A percentile compares a stretch with the other conserved stretches of the same genome.
phyloP scores from a whole-genome alignment of 2,329 filamentous ascomycete species.

The Albifimbria verrucaria region DNA sequence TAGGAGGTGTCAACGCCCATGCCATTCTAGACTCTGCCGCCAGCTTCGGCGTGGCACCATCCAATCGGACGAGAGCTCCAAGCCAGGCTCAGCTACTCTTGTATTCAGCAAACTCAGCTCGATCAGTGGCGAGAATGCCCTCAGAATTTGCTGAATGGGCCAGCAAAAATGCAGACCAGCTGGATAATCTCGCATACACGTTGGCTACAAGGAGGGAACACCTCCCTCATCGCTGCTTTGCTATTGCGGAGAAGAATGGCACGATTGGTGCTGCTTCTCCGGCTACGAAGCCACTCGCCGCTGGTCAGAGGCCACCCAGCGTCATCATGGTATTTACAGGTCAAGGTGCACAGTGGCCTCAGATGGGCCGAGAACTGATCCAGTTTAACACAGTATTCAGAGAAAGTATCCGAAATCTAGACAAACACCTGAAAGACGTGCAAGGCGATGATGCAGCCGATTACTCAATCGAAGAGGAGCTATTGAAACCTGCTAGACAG shows the following conservation, averaged over 20 bases:
- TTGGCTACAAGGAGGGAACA: conserved; percentile 24
- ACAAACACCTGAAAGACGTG: conserved; percentile 3
- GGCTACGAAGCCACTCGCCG: no score
- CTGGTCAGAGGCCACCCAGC: no score
- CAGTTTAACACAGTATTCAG: conserved; percentile 4
- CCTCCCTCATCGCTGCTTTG: conserved; percentile 17
- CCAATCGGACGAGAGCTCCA: neutral
- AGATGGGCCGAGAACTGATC: conserved; percentile 23
- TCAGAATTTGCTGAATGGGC: conserved; percentile 16
- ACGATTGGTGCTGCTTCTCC: neutral
- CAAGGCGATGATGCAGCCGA: neutral
- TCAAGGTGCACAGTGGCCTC: conserved; percentile 32
- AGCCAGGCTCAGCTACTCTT: conserved; percentile 10
- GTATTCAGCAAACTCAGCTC: conserved; percentile 12
- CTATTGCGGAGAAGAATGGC: conserved; percentile 5
- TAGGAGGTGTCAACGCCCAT: neutral
- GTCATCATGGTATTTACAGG: conserved; percentile 28
- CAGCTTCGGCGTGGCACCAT: no score
- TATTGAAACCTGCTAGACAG: conserved; percentile 7
- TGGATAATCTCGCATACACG: conserved; percentile 25
- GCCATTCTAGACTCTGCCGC: neutral
- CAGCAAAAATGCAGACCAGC: conserved; percentile 4
- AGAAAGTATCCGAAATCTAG: conserved; percentile 4
- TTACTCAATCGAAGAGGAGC: conserved; percentile 17
- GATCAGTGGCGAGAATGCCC: conserved; percentile 9